These are phyloP conservation scores for Colletotrichum sp. DNA, from an alignment of 2,329 filamentous ascomycete species.

Conservation along the genomic window DNA sequence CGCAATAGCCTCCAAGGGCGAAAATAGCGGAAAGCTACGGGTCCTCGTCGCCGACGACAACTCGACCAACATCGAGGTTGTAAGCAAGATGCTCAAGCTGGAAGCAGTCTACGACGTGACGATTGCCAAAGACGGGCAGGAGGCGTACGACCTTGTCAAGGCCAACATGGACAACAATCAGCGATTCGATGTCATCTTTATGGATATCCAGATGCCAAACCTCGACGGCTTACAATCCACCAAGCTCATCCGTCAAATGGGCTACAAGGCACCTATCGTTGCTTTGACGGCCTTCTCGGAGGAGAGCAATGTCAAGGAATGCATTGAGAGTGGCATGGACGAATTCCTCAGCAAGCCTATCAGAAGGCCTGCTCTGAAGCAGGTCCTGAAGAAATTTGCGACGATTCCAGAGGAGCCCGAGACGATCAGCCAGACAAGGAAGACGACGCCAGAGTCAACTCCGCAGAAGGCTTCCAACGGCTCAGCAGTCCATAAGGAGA, in stretches of 20 bases:
- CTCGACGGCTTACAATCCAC: constrained; percentile 89
- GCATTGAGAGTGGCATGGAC: constrained; percentile 90
- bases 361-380: constrained; percentile 81
- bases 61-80: constrained; percentile 62
- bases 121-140: constrained; percentile 84
- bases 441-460: constrained; percentile 30
- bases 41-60: constrained; percentile 84
- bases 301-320: constrained; percentile 86
- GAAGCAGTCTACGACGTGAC: constrained; percentile 88
- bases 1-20: constrained; percentile 66
- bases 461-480: constrained; percentile 24
- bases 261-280: constrained; percentile 87
- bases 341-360: constrained; percentile 84
- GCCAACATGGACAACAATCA: constrained; percentile 76
- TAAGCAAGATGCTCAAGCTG: constrained; percentile 71
- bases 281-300: constrained; percentile 90
- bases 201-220: constrained; percentile 97
- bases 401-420: constrained; percentile 78
- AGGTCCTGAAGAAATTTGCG: constrained; percentile 83
- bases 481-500: background rate
- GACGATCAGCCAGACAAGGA: constrained; percentile 37
- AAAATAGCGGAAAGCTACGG: constrained; percentile 66
- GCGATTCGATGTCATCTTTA: constrained; percentile 88
- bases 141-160: constrained; percentile 87
- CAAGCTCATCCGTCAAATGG: constrained; percentile 82